Evolutionary conservation across 148 eudicot species (phyloP), one percentile per base, ranked within the genome.

Genomic region (Chenopodium album): DNA sequence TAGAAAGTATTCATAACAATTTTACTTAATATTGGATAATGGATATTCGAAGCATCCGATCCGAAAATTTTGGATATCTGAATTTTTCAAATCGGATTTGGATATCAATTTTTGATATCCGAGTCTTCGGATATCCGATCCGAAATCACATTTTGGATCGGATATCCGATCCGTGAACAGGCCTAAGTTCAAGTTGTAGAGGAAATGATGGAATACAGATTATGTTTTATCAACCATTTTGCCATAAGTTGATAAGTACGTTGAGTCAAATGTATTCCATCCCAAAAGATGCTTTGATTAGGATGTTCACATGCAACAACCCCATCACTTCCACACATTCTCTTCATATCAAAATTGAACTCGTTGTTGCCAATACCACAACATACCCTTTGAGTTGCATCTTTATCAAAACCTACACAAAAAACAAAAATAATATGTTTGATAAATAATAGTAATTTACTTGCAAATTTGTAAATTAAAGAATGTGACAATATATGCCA

Each of bases 311-410:
- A 81, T 7, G 17, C 63, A 17, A 26, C 12, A 28, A 50, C 78
- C 41, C 78, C 83, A 9, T 7, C 22, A 19, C 6, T 19, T 48
- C 83, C 78, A 10, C 83, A 81, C 52, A 2, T 1, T 26, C 46
- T 60, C 22, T 62, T 22, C 10, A 19, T 2, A 16, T 17, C 62
- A 50, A 60, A 80, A 66, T 62, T 73, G 12, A 73, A 80, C 26
- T 72, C 79, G 14, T 70, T 69, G 19, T 70, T 37, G n/a, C 76
- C 86, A n/a, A 2, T 46, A 26, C 86, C 83, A 34, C 86, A 84
- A 84, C 86, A 84, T 16, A 80, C 77, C 65, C 47, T 72, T 4
- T 68, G 31, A 0, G 76, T 1, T 13, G 64, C 83, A 11, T 80
- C 71, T 26, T 76, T 70, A 19, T 80, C 86, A 71, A 71, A 84